phyloP scores from a whole-genome alignment of 2,329 filamentous ascomycete species.

The Emergomyces africanus region DNA sequence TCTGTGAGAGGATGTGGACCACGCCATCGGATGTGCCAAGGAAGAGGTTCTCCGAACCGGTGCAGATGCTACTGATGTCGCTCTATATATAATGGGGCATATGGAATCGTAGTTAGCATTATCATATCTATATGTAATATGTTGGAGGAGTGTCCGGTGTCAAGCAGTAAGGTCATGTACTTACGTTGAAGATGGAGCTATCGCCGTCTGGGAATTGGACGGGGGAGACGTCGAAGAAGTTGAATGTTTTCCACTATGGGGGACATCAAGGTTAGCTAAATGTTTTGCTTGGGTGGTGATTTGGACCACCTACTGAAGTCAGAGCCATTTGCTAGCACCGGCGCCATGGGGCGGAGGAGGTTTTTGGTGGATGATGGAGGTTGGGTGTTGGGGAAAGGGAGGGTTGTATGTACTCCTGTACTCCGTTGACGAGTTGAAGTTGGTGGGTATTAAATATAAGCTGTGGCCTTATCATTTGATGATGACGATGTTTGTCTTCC shows the following conservation, averaged over 20 bases:
- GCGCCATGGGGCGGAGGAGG: conserved; percentile 17
- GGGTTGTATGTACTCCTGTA: too few relatives aligned
- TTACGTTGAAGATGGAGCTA: conserved; percentile 66
- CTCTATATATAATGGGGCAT: conserved; percentile 27
- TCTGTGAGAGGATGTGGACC: conserved; percentile 74
- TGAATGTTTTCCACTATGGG: conserved; percentile 89
- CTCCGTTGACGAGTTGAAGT: too few relatives aligned
- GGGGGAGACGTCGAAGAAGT: conserved; percentile 94
- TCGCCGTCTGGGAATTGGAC: conserved; percentile 73
- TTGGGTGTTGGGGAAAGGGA: neutral
- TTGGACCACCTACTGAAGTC: conserved; percentile 25
- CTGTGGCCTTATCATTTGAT: too few relatives aligned
- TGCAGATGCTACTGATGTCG: conserved; percentile 70
- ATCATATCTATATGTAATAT: neutral
- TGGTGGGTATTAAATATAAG: too few relatives aligned
- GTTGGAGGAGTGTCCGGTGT: neutral
- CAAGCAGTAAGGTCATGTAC: conserved; percentile 6
- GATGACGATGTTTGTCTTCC: too few relatives aligned
- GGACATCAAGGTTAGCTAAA: neutral
- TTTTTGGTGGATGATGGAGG: neutral
- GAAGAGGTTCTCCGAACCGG: conserved; percentile 81
- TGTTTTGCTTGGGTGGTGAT: neutral
- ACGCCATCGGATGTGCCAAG: conserved; percentile 73
- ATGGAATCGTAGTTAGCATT: conserved; percentile 13
- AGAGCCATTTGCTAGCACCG: conserved; percentile 28